These are phyloP conservation scores for Fusarium nanum DNA, from an alignment of 2,329 filamentous ascomycete species.

Conservation along the genomic window DNA sequence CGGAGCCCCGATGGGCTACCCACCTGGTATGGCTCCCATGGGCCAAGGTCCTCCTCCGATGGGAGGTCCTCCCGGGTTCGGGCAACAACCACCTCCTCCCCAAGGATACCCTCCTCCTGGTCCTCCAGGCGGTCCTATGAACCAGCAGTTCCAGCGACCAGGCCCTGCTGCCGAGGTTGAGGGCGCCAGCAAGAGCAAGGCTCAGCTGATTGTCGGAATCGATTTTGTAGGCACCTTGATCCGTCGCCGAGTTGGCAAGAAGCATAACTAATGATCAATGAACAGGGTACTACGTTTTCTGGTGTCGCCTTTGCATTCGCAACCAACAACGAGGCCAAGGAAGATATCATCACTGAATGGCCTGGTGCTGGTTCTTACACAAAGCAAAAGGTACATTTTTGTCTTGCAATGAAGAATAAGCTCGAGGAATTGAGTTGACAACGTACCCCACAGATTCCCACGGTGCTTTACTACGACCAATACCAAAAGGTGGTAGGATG, in stretches of 20 bases:
- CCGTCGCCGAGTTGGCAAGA: background rate
- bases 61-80: constrained; percentile 54
- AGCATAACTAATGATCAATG: constrained; percentile 26
- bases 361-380: constrained; percentile 96
- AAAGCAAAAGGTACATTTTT: constrained; percentile 86
- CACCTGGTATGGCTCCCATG: constrained; percentile 63
- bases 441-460: constrained; percentile 78
- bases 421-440: constrained; percentile 20
- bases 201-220: constrained; percentile 97
- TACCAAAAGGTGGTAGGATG: constrained; percentile 99
- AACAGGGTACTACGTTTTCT: constrained; percentile 93
- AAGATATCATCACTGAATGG: constrained; percentile 99
- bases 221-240: constrained; percentile 80
- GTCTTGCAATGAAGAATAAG: background rate
- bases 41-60: constrained; percentile 57
- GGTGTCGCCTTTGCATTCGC: constrained; percentile 97
- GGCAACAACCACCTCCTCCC: constrained; percentile 52
- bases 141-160: constrained; percentile 57
- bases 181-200: constrained; percentile 88
- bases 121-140: constrained; percentile 55
- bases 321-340: constrained; percentile 96
- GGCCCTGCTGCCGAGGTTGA: constrained; percentile 79
- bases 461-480: constrained; percentile 99
- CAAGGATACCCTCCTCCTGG: constrained; percentile 59
- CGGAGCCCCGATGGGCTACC: constrained; percentile 70